These are phyloP conservation scores for Paraphaeosphaeria sporulosa DNA, from an alignment of 2,329 filamentous ascomycete genomes.

Conservation along the genomic window DNA sequence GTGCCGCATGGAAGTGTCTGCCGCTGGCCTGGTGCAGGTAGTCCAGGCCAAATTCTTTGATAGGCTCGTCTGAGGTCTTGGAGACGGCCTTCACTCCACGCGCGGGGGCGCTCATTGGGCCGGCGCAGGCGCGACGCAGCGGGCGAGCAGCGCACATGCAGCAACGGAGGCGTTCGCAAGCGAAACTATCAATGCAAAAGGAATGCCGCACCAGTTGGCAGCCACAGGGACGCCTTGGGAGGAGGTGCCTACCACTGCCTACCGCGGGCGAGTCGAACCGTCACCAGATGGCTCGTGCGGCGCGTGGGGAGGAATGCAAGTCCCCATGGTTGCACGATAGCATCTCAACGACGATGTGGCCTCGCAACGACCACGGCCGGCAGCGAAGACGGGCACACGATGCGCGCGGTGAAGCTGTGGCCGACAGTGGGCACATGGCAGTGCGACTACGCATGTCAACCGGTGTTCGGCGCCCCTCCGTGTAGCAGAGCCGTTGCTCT, in stretches of 20 bases:
- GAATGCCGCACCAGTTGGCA: neutral
- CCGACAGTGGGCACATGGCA: neutral
- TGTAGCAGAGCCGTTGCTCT: slow-evolving; percentile 3
- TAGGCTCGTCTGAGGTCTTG: slow-evolving; percentile 27
- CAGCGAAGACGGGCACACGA: neutral
- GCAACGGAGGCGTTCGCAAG: slow-evolving; percentile 4
- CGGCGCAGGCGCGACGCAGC: slow-evolving; percentile 25
- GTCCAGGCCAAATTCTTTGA: slow-evolving; percentile 34
- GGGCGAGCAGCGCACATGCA: neutral
- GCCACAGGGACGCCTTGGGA: neutral
- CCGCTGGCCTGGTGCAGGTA: slow-evolving; percentile 33
- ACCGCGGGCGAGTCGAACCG: neutral
- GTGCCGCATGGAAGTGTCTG: slow-evolving; percentile 24
- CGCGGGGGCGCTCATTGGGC: slow-evolving; percentile 31
- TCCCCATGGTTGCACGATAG: neutral
- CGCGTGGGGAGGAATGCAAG: neutral
- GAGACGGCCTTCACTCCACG: slow-evolving; percentile 26
- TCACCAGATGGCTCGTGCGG: neutral
- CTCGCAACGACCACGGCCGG: neutral
- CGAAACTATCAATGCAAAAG: slow-evolving; percentile 6
- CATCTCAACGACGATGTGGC: neutral
- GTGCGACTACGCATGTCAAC: slow-evolving; percentile 6
- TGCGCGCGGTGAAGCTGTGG: neutral
- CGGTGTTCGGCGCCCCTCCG: neutral
- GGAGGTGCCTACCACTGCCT: slow-evolving; percentile 2